Conservation (phyloP, 1,284 basidiomycete genomes). For the Apiotrichum domesticum region DNA sequence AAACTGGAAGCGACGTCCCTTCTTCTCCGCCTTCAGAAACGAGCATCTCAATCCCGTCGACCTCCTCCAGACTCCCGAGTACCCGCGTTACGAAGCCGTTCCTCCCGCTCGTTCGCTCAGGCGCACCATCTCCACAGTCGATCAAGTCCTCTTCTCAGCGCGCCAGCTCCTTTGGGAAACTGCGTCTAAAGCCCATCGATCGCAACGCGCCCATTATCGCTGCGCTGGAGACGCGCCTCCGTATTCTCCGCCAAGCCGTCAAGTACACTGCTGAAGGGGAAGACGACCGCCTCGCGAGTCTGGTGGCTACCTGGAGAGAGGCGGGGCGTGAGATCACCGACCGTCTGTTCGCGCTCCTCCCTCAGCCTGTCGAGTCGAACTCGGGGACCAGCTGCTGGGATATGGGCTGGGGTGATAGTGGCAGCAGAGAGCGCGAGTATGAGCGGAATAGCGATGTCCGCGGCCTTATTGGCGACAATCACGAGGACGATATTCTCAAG, state of each 20-base stretch:
- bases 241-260: slow-evolving; percentile 28
- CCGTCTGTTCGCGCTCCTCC: slow-evolving; percentile 27
- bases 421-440: no score
- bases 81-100: no score
- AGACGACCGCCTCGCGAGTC: slow-evolving; percentile 26
- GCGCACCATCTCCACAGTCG: no score
- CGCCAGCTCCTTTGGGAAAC: neutral
- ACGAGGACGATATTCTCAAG: no score
- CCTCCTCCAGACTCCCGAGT: neutral
- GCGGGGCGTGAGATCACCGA: slow-evolving; percentile 41
- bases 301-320: slow-evolving; percentile 33
- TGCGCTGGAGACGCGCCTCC: slow-evolving; percentile 25
- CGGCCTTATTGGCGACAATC: no score
- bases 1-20: neutral
- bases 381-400: no score
- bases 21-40: neutral
- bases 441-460: no score
- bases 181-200: neutral
- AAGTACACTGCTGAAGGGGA: slow-evolving; percentile 19
- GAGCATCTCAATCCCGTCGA: neutral
- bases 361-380: neutral
- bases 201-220: slow-evolving; percentile 9
- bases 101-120: no score
- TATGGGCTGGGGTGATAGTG: no score
- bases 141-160: neutral